Base-by-base conservation (phyloP, 1,139 yeast species). In the Sugiyamaella grinbergsii region DNA sequence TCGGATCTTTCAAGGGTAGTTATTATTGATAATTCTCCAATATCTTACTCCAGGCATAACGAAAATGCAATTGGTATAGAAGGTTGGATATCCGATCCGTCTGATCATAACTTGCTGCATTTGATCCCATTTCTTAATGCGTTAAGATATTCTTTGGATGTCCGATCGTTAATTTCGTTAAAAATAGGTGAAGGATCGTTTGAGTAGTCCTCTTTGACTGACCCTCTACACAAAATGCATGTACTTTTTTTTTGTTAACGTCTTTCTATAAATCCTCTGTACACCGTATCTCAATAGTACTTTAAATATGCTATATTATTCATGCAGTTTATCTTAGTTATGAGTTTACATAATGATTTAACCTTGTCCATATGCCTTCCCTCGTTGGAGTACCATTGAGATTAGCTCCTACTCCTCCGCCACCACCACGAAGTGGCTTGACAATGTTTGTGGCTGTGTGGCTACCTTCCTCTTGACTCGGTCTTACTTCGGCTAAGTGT, bases 81-180 rank as follows among this genome's bases (percentile, higher is more conserved):
- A 69, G 98, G 98, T 40, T 93, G 98, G 98, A 89, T 93, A 56
- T 89, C 88, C 63, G 98, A 93, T 69, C 95, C 95, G 18, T 80
- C 84, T 41, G 98, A 93, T 65, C 76, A 83, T 22, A 95, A 89
- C 62, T 72, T 93, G 52, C 71, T 93, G 66, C 83, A 88, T 61
- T 71, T 93, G 49, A 69, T 93, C 45, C 98, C 98, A 1, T 72
- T 93, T 65, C 73, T 93, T 49, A 82, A 85, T 61, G 86, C 95
- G 29, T 71, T 93, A 61, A 77, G 96, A 54, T 79, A 81, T 57
- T 81, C 93, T 29, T 83, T 89, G 5, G 98, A 93, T 69, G 97
- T 93, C n/a, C 74, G 98, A 56, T 80, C 81, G 45, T 73, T 93
- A 1, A 71, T 93, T 53, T 82, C 95, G 4, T 72, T 93, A 58